phyloP scores from a whole-genome alignment of 306 rosid species.

The Potentilla sterilis region DNA sequence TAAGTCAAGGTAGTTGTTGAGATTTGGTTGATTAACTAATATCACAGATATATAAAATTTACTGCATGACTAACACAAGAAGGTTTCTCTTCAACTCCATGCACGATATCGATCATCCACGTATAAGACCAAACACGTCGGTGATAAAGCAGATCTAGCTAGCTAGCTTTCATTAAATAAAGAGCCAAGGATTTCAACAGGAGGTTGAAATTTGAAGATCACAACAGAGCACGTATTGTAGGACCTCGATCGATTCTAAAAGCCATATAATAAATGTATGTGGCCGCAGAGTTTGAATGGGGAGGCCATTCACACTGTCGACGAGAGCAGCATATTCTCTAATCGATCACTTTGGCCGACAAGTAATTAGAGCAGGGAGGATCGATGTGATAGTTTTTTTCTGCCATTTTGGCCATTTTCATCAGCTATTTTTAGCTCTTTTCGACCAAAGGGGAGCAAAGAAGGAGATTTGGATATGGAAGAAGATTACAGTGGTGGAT shows the following conservation, averaged over 20 bases:
- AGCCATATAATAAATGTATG: neutral
- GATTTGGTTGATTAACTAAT: neutral
- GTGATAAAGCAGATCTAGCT: neutral
- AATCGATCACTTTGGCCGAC: neutral
- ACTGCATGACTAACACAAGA: neutral
- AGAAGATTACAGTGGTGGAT: neutral
- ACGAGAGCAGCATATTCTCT: neutral
- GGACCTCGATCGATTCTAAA: neutral
- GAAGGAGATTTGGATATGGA: neutral
- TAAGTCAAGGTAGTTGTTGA: neutral
- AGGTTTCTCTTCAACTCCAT: neutral
- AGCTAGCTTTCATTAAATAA: neutral
- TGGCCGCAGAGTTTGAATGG: neutral
- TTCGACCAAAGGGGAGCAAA: neutral
- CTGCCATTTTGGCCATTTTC: neutral
- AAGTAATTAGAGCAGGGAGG: neutral
- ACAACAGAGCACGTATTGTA: neutral
- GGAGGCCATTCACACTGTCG: neutral
- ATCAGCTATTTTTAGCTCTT: neutral
- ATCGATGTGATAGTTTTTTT: neutral
- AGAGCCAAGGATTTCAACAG: neutral
- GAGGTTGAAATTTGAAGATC: neutral
- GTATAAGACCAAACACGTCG: neutral
- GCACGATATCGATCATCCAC: neutral
- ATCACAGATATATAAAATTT: too few species aligned